phyloP scores from a whole-genome alignment of 2,329 filamentous ascomycete species.

The Huntiella omanensis region DNA sequence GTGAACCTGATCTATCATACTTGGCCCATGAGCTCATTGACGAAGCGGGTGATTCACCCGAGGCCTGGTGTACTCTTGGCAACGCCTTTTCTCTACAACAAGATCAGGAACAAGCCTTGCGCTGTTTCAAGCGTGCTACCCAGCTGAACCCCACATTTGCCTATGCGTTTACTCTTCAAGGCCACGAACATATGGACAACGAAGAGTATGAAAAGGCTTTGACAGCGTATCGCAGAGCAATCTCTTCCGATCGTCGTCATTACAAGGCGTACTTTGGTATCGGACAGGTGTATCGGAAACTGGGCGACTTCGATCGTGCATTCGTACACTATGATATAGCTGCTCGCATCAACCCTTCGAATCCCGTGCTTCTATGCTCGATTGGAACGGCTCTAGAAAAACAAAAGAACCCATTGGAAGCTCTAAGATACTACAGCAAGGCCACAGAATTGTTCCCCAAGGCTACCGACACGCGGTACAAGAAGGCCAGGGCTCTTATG shows the following conservation, averaged over 20 bases:
- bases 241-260: constrained; percentile 70
- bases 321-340: constrained; percentile 83
- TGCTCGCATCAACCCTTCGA: constrained; percentile 77
- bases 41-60: constrained; percentile 68
- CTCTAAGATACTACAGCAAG: constrained; percentile 62
- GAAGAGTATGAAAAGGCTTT: constrained; percentile 96
- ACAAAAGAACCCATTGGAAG: constrained; percentile 61
- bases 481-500: constrained; percentile 76
- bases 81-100: constrained; percentile 86
- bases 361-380: constrained; percentile 79
- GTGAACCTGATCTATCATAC: constrained; percentile 79
- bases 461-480: constrained; percentile 72
- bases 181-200: constrained; percentile 86
- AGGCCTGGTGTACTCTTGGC: constrained; percentile 89
- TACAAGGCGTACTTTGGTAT: constrained; percentile 98
- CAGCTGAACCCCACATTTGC: constrained; percentile 81
- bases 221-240: constrained; percentile 66
- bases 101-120: constrained; percentile 85
- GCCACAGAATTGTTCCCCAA: constrained; percentile 68
- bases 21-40: constrained; percentile 82
- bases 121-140: constrained; percentile 86
- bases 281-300: constrained; percentile 66
- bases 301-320: constrained; percentile 79
- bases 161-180: constrained; percentile 88
- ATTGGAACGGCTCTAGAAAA: constrained; percentile 83